Base-by-base conservation (phyloP, 805 yeast genomes). In the Schizosaccharomyces octosporus region DNA sequence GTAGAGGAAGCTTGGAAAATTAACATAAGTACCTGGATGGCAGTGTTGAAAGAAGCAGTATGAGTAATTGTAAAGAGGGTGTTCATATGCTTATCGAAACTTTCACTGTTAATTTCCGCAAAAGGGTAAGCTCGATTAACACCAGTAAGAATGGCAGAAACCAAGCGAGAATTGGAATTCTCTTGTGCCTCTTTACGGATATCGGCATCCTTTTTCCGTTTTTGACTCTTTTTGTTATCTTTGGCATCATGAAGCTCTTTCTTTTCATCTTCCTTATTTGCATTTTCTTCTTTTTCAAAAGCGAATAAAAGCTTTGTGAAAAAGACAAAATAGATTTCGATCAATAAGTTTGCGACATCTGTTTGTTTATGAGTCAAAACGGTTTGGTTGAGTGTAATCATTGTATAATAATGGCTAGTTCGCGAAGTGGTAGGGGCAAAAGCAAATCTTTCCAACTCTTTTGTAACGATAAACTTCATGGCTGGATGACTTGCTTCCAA, bases 91-190 rank as follows among this genome's bases (percentile, higher is more conserved):
- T 79, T 75, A 65, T 81, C 80, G 61, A 74, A 73, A 68, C 83
- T 87, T 5, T 80, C 79, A 36, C 83, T 82, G 48, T 81, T 78
- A 62, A 93, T 75, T 64, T 81, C 78, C 1, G 95, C 82, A 70
- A 86, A 93, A 62, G 97, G 97, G 77, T 87, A 90, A 0, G 97
- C 89, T 73, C 98, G 85, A 71, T 93, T 93, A 63, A 93, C 79
- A 66, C 98, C 98, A 0, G 98, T 87, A 65, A 93, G 78, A 62
- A 93, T 78, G 17, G 96, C 96, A 36, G 95, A 82, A 67, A 90
- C 87, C 66, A 90, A 73, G 67, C 85, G 86, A 55, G 94, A 78
- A 67, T 83, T 85, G 67, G 83, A 76, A 69, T 74, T 72, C 32
- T 74, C 73, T 60, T 73, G 73, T 4, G 70, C 67, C 7, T 70